Evolutionary conservation across 164 flowering plant species (phyloP).

Genomic region (Tetrastigma voinierianum): DNA sequence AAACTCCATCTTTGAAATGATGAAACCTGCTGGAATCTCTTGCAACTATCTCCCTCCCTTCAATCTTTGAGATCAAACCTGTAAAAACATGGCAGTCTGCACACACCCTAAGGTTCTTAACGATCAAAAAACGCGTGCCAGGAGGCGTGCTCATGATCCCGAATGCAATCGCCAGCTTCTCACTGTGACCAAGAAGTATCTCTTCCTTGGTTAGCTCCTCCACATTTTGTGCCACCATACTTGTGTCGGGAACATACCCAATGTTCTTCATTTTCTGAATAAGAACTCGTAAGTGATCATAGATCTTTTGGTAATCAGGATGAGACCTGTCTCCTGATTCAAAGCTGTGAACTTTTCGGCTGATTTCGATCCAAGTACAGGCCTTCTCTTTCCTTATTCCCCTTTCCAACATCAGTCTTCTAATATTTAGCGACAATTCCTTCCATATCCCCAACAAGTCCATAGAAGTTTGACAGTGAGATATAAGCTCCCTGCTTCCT

Average conservation of each 20-base stretch:
- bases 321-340: conserved; percentile 48
- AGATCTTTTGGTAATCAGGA: conserved; percentile 29
- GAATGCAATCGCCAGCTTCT: conserved; percentile 42
- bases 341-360: conserved; percentile 37
- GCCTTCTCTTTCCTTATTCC: conserved; percentile 54
- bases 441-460: conserved; percentile 32
- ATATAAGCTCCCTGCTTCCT: conserved; percentile 46
- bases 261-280: conserved; percentile 27
- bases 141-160: conserved; percentile 41
- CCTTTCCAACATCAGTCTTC: conserved; percentile 36
- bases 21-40: conserved; percentile 50
- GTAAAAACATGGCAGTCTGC: conserved; percentile 41
- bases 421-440: conserved; percentile 37
- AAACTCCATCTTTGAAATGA: conserved; percentile 38
- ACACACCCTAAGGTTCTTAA: conserved; percentile 50
- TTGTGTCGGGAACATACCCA: conserved; percentile 37
- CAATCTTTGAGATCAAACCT: conserved; percentile 29
- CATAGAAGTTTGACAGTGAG: conserved; percentile 41
- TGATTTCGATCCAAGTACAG: conserved; percentile 42
- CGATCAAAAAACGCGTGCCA: conserved; percentile 26
- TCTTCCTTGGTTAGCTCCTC: conserved; percentile 37
- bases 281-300: conserved; percentile 22
- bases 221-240: conserved; percentile 42
- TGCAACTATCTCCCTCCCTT: conserved; percentile 42
- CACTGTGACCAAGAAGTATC: conserved; percentile 40